phyloP scores from a whole-genome alignment of 139 green algal species.

The Tetratostichococcus sp. region DNA sequence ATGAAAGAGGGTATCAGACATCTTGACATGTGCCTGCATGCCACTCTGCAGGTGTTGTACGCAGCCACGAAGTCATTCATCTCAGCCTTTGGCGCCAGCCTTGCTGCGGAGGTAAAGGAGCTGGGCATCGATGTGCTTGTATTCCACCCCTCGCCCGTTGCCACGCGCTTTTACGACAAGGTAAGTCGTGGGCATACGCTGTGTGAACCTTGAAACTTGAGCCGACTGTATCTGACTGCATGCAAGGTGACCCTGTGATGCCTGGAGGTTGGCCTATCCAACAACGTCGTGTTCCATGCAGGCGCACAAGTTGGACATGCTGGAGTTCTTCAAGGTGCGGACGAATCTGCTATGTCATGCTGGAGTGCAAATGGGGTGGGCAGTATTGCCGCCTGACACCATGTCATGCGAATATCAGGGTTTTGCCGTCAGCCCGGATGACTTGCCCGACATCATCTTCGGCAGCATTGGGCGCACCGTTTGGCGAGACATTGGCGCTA shows the following conservation, averaged over 20 bases:
- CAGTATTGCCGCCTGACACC: no score
- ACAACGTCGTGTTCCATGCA: not conserved
- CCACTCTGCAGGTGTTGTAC: conserved; percentile 41
- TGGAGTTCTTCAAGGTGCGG: conserved; percentile 85
- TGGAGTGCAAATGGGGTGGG: no score
- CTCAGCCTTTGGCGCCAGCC: conserved; percentile 78
- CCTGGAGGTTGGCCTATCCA: no score
- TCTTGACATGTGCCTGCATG: no score
- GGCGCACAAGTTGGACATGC: conserved; percentile 73
- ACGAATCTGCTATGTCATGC: no score
- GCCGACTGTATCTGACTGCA: no score
- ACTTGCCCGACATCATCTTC: conserved; percentile 72
- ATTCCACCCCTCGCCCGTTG: conserved; percentile 91
- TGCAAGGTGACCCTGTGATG: no score
- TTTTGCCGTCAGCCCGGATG: conserved; percentile 75
- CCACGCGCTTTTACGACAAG: conserved; percentile 74
- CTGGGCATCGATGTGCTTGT: conserved; percentile 91
- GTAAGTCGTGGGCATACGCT: no score
- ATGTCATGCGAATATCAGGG: conserved; percentile 7
- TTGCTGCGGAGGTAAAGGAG: conserved; percentile 78
- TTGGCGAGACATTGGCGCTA: conserved; percentile 81
- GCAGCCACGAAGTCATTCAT: conserved; percentile 85
- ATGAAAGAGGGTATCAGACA: no score
- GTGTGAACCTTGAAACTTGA: no score
- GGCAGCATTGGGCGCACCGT: conserved; percentile 59